Evolutionary conservation across 257 asterid genomes (phyloP), one percentile per base, ranked within the genome.

Genomic region (Ehretia macrophylla): DNA sequence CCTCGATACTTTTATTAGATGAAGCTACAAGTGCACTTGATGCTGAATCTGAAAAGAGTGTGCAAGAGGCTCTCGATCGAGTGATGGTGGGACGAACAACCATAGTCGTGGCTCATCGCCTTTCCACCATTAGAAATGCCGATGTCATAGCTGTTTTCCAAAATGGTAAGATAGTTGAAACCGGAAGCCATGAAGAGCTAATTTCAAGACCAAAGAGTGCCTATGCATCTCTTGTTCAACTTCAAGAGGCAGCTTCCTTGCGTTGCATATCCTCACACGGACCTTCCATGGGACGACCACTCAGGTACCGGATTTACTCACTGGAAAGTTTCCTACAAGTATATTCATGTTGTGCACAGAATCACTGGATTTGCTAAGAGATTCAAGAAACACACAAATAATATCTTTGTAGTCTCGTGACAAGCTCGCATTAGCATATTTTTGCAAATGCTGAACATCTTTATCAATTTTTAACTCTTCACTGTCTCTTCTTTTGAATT

Each of bases 11-110:
- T 77, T 51, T 93, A 68, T 64, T 93, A 79, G 99, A 93, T 51
- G 99, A 93, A 75, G 99, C 99, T 13, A 93, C 97, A 0, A 93
- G 99, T 64, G 97, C 99, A 32, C 97, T 89, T 56, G 99, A 93
- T 70, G 94, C 97, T 5, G 99, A 89, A 72, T 89, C 97, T 0
- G 99, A 93, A 72, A 83, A 80, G 65, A 81, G 94, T 18, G 99
- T 93, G 69, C 99, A 93, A 63, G 95, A 86, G 76, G 99, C 99
- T 45, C 99, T 93, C 19, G 97, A 93, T 63, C 94, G 86, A 10
- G 96, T 87, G 56, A 89, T 89, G 96, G 92, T 89, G 39, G 97
- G 99, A 17, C 76, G 99, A 56, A 93, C 97, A 22, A 86, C 96
- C 32, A 73, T 93, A 3, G 69, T 93, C 17, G 96, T 93, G 56